Percentiles rank a stretch among this genome's conserved stretches.
These are phyloP conservation scores for Toxicodendron radicans DNA, from an alignment of 345 rosid genomes.

Conservation along the genomic window DNA sequence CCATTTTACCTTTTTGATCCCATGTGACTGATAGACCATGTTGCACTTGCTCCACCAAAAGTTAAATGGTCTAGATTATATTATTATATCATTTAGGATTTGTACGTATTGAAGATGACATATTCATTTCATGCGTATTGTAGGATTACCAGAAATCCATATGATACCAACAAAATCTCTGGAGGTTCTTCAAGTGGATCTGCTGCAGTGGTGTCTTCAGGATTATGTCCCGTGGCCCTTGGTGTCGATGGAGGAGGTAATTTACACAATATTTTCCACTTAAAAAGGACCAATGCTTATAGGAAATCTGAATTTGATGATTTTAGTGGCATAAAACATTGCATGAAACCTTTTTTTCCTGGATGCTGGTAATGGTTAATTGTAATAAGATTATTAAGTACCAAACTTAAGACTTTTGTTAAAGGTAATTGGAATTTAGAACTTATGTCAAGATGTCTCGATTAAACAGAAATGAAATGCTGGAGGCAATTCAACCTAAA, in stretches of 20 bases:
- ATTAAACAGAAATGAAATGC: too few relatives aligned
- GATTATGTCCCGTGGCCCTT: conserved; percentile 73
- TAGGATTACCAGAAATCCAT: conserved; percentile 67
- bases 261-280: neutral
- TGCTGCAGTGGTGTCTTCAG: conserved; percentile 75
- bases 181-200: conserved; percentile 86
- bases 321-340: neutral
- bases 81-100: neutral
- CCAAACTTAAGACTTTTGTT: too few relatives aligned
- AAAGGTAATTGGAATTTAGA: too few relatives aligned
- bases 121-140: neutral
- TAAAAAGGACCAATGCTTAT: neutral
- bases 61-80: too few relatives aligned
- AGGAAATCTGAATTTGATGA: neutral
- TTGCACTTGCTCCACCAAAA: too few relatives aligned
- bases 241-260: conserved; percentile 90
- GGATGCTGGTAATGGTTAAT: neutral
- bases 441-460: too few relatives aligned
- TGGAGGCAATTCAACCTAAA: too few relatives aligned
- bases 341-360: neutral
- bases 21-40: too few relatives aligned
- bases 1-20: neutral
- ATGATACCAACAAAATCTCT: conserved; percentile 39
- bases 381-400: too few relatives aligned
- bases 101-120: neutral